Base-by-base conservation (phyloP, 2,329 filamentous ascomycete genomes). In the Colletotrichum melonis region DNA sequence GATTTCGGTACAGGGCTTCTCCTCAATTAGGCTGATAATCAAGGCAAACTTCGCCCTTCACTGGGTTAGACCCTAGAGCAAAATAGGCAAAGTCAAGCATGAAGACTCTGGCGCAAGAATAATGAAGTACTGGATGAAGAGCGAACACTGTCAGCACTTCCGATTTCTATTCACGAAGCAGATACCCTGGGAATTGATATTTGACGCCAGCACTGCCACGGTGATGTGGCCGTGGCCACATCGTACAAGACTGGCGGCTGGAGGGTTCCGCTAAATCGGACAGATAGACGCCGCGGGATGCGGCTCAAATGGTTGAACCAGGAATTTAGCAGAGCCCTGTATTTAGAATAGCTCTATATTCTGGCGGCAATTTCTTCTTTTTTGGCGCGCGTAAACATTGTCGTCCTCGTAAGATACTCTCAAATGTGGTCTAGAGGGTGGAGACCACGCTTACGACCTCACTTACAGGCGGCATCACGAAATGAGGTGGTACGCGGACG, bases 401-500 rank as follows among this genome's bases (percentile, higher is more conserved):
- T 63, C 26, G 28, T 26, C 14, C 55, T 42, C 28, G 22, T 55
- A 55, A 49, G 19, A 22, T n/a, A 22, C 42, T 52, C 59, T 26
- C 7, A 55, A 38, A 28, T 5, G 11, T 24, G 62, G 24, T 26
- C 46, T 54, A n/a, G n/a, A 54, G 14, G 8, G 49, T 32, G 52
- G 42, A 42, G 32, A 56, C 52, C 32, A 24, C 35, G 28, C 28
- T 24, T 32, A 49, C 32, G 32, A 35, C 42, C 16, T 49, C 42
- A 42, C 16, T 42, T 42, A 42, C 26, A 63, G 30, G 30, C 54
- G n/a, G 24, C 38, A 73, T 42, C 30, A 32, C 35, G 26, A 38
- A 55, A 73, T 56, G 16, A 71, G 28, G 32, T 64, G 42, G 24
- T 28, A 60, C 42, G 46, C 16, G 5, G 56, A 55, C 56, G 60